phyloP scores from a whole-genome alignment of 2,329 filamentous ascomycete genomes.

The Aspergillus tamarii region DNA sequence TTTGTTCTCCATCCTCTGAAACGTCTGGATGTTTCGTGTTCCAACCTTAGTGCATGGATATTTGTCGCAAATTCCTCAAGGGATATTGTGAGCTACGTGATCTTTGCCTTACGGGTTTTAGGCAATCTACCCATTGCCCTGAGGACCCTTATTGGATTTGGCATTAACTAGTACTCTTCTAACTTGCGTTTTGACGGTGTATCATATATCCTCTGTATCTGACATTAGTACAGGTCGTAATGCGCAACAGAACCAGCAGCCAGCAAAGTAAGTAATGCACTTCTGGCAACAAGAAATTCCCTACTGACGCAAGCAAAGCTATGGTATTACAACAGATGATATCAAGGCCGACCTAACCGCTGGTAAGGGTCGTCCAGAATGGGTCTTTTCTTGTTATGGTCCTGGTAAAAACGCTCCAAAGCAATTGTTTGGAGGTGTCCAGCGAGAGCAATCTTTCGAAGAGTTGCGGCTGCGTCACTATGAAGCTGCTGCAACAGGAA shows the following conservation, averaged over 20 bases:
- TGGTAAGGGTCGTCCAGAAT: constrained; percentile 70
- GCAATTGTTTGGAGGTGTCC: constrained; percentile 79
- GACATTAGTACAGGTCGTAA: constrained; percentile 24
- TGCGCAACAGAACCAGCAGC: constrained; percentile 23
- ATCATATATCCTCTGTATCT: neutral
- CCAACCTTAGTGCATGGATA: neutral
- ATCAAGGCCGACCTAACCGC: constrained; percentile 68
- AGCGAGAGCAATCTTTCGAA: constrained; percentile 84
- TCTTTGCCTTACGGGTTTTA: neutral
- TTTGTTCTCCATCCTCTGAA: constrained; percentile 3
- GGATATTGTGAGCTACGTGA: neutral
- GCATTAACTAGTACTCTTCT: neutral
- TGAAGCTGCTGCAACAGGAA: constrained; percentile 64
- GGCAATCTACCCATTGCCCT: neutral
- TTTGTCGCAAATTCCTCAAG: neutral
- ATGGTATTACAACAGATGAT: constrained; percentile 59
- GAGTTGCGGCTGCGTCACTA: constrained; percentile 79
- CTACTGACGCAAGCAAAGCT: constrained; percentile 40
- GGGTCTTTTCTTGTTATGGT: constrained; percentile 85
- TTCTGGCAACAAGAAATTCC: constrained; percentile 8
- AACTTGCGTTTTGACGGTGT: neutral
- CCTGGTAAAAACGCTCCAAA: constrained; percentile 75
- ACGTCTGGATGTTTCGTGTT: neutral
- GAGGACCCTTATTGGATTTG: neutral
- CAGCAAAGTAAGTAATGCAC: constrained; percentile 26